Evolutionary conservation across 2,329 filamentous ascomycete genomes (phyloP), one percentile per base, ranked within the genome.

Genomic region (Gremmenia infestans): DNA sequence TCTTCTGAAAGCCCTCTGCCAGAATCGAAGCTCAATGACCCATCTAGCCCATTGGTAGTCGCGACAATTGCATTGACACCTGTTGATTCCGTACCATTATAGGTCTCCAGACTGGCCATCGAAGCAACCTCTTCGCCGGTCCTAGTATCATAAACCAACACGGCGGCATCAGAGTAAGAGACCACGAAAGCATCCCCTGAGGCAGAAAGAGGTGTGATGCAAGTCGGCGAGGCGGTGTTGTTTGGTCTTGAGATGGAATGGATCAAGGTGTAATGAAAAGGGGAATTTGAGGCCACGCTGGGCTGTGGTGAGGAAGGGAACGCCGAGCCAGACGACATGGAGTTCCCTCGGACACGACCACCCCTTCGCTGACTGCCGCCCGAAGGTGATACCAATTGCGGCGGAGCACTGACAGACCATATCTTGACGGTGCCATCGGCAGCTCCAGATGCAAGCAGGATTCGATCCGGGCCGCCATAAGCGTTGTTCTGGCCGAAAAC

Each of bases 31-130:
- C 73, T 75, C n/a, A 78, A 73, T 4, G 77, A 74, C 9, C 81
- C 78, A 65, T 97, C 93, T 25, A 96, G 80, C 1, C 89, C 89
- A 17, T 87, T 81, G 0, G 89, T 94, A 1, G 90, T 95, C 1
- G 93, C 91, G 15, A 95, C 93, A 8, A 97, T 87, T 0, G 91
- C 85, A 68, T 97, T 99, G 62, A 99, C 90, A 40, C 90, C 84
- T 12, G 86, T 93, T 4, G 87, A 89, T 50, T 82, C 80, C 0
- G 91, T 94, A 8, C 89, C 89, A 65, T 99, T 89, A 65, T 96
- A 97, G 0, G 93, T 97, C 72, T 97, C 94, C 48, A 88, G 77
- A 69, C 91, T 97, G 37, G 91, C 90, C 93, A 99, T 97, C 48
- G 85, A 85, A 35, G 91, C 90, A 40, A 97, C 83, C 68, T 96